Conservation (phyloP, 1,139 yeast species). For the Taphrina flavorubra region DNA sequence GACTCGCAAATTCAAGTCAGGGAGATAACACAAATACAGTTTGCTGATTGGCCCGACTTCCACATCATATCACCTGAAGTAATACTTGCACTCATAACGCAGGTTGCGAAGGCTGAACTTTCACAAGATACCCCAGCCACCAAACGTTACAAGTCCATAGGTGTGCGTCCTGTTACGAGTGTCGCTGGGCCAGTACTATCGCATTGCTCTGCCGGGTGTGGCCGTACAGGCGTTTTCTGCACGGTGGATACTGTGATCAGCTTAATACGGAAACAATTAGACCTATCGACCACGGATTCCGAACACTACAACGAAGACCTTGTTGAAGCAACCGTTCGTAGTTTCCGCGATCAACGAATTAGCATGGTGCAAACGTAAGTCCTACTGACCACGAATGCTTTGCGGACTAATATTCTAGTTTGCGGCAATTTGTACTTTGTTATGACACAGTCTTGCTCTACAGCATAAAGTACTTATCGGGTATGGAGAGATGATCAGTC, state of each 20-base stretch:
- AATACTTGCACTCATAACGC: slow-evolving; percentile 59
- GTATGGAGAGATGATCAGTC: neutral
- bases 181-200: slow-evolving; percentile 61
- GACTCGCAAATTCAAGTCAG: slow-evolving; percentile 26
- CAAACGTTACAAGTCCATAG: slow-evolving; percentile 24
- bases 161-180: neutral
- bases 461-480: slow-evolving; percentile 3
- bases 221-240: slow-evolving; percentile 86
- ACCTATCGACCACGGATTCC: neutral
- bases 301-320: slow-evolving; percentile 55
- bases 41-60: slow-evolving; percentile 80
- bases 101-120: slow-evolving; percentile 48
- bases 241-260: slow-evolving; percentile 71
- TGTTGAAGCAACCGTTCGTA: slow-evolving; percentile 62
- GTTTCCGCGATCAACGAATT: slow-evolving; percentile 70
- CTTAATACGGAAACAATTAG: slow-evolving; percentile 50
- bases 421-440: slow-evolving; percentile 74
- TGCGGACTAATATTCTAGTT: slow-evolving; percentile 40
- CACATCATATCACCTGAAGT: slow-evolving; percentile 68
- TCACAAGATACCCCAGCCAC: slow-evolving; percentile 10
- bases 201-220: slow-evolving; percentile 93
- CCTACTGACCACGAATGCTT: no score
- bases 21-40: slow-evolving; percentile 68
- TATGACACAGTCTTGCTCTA: slow-evolving; percentile 60
- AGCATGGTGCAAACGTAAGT: slow-evolving; percentile 75